These are phyloP conservation scores for Phytophthora brassicae DNA, from an alignment of 352 stramenopile genomes.

Conservation along the genomic window DNA sequence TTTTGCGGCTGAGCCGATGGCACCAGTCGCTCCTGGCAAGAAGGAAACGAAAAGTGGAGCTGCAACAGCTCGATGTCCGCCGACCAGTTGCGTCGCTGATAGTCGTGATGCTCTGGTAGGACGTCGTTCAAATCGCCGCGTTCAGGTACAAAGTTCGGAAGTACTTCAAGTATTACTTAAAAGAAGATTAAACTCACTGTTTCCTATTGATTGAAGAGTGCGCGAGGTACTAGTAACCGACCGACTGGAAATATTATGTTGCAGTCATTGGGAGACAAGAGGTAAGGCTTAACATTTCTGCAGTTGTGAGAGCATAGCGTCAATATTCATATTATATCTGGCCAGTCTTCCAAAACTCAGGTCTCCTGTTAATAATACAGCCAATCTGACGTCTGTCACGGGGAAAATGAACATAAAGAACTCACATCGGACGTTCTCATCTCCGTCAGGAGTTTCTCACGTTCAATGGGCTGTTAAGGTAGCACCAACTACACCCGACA, in stretches of 20 bases:
- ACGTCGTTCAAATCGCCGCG: constrained; percentile 23
- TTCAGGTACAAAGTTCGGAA: constrained; percentile 27
- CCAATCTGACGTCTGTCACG: neutral
- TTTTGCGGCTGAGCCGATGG: neutral
- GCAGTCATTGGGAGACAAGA: constrained; percentile 4
- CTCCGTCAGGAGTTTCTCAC: constrained; percentile 11
- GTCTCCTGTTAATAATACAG: neutral
- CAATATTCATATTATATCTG: neutral
- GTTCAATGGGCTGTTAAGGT: constrained; percentile 51
- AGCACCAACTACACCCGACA: neutral
- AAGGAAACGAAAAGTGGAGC: constrained; percentile 14
- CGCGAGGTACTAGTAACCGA: constrained; percentile 18
- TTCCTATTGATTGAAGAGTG: constrained; percentile 24
- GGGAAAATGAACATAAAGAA: neutral
- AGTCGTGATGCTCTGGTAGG: constrained; percentile 7
- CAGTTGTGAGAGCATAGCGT: neutral
- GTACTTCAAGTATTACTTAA: neutral
- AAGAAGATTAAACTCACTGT: neutral
- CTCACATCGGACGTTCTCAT: neutral
- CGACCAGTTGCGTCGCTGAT: neutral
- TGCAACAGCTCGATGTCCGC: constrained; percentile 25
- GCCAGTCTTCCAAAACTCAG: constrained; percentile 20
- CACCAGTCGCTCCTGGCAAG: neutral
- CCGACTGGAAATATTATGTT: neutral
- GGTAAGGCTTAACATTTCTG: constrained; percentile 4